Percentiles rank a stretch among this genome's conserved stretches.
phyloP scores from a whole-genome alignment of 306 rosid species.

The Cucurbita moschata region DNA sequence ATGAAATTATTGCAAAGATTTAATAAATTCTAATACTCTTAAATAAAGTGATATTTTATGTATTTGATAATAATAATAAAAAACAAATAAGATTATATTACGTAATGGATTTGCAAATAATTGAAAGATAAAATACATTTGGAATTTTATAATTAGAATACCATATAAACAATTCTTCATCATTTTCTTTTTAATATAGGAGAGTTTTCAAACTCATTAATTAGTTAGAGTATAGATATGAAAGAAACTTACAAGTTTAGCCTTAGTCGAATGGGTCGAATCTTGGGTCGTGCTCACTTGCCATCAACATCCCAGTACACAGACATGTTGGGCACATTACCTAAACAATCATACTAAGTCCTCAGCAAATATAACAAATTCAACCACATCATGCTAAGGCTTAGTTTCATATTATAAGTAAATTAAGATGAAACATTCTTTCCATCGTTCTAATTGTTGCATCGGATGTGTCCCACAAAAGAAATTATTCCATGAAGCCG shows the following conservation, averaged over 20 bases:
- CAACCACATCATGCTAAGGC: background rate
- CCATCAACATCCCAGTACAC: constrained; percentile 95
- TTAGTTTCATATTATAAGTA: background rate
- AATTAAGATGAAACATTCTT: background rate
- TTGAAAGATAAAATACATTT: background rate
- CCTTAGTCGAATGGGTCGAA: constrained; percentile 74
- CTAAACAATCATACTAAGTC: constrained; percentile 17
- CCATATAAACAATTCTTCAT: background rate
- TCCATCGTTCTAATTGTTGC: too few relatives aligned
- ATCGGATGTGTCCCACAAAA: too few relatives aligned
- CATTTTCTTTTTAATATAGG: background rate
- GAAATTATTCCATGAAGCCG: background rate
- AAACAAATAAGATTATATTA: background rate
- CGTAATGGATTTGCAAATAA: background rate
- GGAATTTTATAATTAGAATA: background rate
- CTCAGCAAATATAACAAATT: background rate
- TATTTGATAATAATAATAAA: too few relatives aligned
- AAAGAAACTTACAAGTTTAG: background rate
- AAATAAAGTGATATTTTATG: too few relatives aligned
- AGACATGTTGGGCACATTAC: constrained; percentile 96
- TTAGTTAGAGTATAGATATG: background rate
- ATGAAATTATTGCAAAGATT: background rate
- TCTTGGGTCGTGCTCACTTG: constrained; percentile 85
- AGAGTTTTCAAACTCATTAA: background rate
- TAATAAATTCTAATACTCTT: too few relatives aligned